Base-by-base conservation (phyloP, 768 basidiomycete genomes). In the Podaxis sp. region DNA sequence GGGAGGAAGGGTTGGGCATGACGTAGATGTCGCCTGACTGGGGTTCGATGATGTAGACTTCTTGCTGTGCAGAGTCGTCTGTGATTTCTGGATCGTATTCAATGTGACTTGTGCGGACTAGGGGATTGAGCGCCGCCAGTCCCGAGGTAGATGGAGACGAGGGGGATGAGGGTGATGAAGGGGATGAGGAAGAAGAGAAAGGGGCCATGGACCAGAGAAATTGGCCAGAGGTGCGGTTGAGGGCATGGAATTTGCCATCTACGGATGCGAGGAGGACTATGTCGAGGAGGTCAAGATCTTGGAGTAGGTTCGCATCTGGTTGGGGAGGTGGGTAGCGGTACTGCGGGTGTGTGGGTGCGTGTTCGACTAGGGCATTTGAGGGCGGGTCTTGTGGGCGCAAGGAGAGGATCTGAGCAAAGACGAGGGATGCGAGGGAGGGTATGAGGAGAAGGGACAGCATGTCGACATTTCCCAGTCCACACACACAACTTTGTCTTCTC, bases 21-120 rank as follows among this genome's bases (percentile, higher is more conserved):
- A 97, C 86, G 73, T 91, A 98, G 66, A 98, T 92, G 69, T 94
- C 90, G 6, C 96, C 96, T 4, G 91, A 89, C 78, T 95, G 91
- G 0, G 96, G 96, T 70, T 98, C 96, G 57, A 98, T 91, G 64
- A 98, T 89, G 75, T 96, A 98, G 49, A 90, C 84, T 72, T 94
- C 93, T 67, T 86, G 84, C 27, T 77, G 73, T 0, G 74, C 70
- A 59, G 76, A 71, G 53, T 83, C 81, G 65, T 88, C 87, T 63
- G 82, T 81, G 11, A 67, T 64, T 74, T 89, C 87, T 6, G 82
- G 78, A 70, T 89, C 85, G 51, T 79, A 70, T 49, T 86, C 76
- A 11, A 81, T 72, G 67, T 91, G 90, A 50, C 81, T 75, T 0
- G 90, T 92, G 69, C 89, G 85, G 59, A 93, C 84, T 61, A 94